phyloP scores from a whole-genome alignment of 2,329 filamentous ascomycete species.

The Pezicula carpinea region DNA sequence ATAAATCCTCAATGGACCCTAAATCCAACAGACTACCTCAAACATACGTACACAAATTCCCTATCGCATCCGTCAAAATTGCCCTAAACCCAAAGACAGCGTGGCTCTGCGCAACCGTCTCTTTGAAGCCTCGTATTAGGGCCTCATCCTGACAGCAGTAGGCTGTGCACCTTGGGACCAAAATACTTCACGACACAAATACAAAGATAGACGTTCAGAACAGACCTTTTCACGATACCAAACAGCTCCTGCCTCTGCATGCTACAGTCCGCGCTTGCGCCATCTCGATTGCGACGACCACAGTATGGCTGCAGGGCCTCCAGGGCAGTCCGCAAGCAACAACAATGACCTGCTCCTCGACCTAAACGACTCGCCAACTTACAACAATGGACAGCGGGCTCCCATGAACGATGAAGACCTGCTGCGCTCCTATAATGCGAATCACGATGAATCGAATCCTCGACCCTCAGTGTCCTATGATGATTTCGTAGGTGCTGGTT shows the following conservation, averaged over 20 bases:
- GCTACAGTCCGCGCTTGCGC: conserved; percentile 5
- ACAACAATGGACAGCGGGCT: conserved; percentile 71
- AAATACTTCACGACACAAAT: neutral
- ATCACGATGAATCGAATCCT: conserved; percentile 56
- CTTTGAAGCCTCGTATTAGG: conserved; percentile 2
- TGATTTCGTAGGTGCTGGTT: conserved; percentile 76
- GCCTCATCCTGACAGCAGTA: conserved; percentile 6
- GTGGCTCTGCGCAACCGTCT: too few species aligned
- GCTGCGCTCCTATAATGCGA: conserved; percentile 61
- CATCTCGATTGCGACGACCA: conserved; percentile 21
- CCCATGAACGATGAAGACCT: conserved; percentile 79
- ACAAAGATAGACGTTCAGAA: neutral
- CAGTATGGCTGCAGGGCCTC: conserved; percentile 58
- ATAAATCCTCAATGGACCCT: too few species aligned
- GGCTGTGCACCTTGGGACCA: conserved; percentile 10
- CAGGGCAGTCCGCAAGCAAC: conserved; percentile 42
- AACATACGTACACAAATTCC: too few species aligned
- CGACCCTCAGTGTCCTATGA: conserved; percentile 92
- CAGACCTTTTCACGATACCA: conserved; percentile 3
- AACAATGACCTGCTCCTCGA: conserved; percentile 65
- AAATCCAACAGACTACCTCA: too few species aligned
- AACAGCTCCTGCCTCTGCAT: neutral
- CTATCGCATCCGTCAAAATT: neutral
- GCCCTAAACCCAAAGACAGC: neutral
- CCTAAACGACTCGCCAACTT: conserved; percentile 65